Base-by-base conservation (phyloP, 2,329 filamentous ascomycete species). In the Hypoxylon sp. region DNA sequence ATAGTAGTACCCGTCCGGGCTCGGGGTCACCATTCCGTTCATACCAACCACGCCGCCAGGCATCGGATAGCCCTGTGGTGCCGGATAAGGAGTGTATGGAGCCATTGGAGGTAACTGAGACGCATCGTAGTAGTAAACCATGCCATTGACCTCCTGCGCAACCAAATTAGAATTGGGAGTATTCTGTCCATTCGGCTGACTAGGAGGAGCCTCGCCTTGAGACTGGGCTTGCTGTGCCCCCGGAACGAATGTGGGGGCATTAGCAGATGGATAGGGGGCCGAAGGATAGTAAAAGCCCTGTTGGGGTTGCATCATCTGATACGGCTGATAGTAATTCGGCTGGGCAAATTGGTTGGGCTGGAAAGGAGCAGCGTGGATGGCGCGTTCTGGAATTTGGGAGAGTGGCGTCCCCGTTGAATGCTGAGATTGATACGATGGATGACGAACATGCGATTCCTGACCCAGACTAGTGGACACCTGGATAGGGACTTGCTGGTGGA, bases 41-140 rank as follows among this genome's bases (percentile, higher is more conserved):
- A 94, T 93, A 45, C 89, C 89, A 65, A 90, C 87, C 25, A 68
- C 65, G 14, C 67, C 67, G 16, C 69, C 69, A 19, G 82, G 76
- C 60, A 83, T 81, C 73, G 76, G 71, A 59, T 89, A 92, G 59
- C 82, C 76, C 63, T 83, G 85, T 39, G 83, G 77, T 5, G 83
- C 75, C 59, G 83, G 81, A 67, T 85, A 86, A 0, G 80, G 61
- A 29, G 82, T 80, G 69, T 86, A 87, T 19, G 77, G 73, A 51
- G 81, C 76, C 68, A 87, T 81, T 0, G 85, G 81, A 25, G 87
- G 82, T 50, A 94, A 81, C 75, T 94, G 90, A n/a, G 89, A 85
- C 6, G 92, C 86, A 75, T 97, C 92, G 74, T 94, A 94, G 77
- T 97, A 99, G 78, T 97, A 98, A 0, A 97, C 94, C 87, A 96